phyloP scores from a whole-genome alignment of 495 filamentous ascomycete genomes.

The Tuber melanosporum region DNA sequence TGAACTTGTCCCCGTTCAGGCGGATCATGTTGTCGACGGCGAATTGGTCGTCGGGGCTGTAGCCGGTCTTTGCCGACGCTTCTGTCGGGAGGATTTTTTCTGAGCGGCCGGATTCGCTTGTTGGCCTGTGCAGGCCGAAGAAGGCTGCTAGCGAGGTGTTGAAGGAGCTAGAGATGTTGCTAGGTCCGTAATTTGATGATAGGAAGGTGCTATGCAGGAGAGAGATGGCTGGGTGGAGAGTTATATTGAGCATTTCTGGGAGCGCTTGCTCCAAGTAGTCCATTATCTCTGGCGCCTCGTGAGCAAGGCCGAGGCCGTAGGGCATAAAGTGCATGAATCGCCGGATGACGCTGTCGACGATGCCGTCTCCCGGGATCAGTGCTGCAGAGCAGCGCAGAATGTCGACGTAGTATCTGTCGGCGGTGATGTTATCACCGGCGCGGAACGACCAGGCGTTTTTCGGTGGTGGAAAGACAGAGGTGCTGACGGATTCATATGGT shows the following conservation, averaged over 20 bases:
- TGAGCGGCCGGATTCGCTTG: slow-evolving; percentile 11
- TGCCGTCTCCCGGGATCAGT: slow-evolving; percentile 26
- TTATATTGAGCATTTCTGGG: slow-evolving; percentile 29
- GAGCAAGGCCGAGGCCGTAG: slow-evolving; percentile 21
- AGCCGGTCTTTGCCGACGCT: slow-evolving; percentile 13
- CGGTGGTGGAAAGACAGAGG: slow-evolving; percentile 15
- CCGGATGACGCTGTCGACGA: slow-evolving; percentile 29
- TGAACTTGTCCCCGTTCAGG: slow-evolving; percentile 11
- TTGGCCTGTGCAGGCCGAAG: slow-evolving; percentile 30
- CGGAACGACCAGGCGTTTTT: slow-evolving; percentile 23
- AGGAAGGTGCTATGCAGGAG: slow-evolving; percentile 22
- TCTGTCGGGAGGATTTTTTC: not conserved
- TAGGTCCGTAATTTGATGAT: slow-evolving; percentile 25
- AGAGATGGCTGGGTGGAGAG: slow-evolving; percentile 19
- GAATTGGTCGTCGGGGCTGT: slow-evolving; percentile 14
- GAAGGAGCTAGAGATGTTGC: slow-evolving; percentile 8
- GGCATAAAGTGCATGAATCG: slow-evolving; percentile 32
- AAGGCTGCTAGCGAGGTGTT: slow-evolving; percentile 28
- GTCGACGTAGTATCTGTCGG: slow-evolving; percentile 24
- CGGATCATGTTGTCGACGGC: slow-evolving; percentile 30
- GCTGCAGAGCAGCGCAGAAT: slow-evolving; percentile 22
- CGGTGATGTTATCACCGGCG: slow-evolving; percentile 27
- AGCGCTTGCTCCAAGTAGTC: slow-evolving; percentile 13
- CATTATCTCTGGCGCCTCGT: slow-evolving; percentile 9
- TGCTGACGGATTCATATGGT: slow-evolving; percentile 20